Base-by-base conservation (phyloP, 768 basidiomycete species). In the Suillus subluteus region DNA sequence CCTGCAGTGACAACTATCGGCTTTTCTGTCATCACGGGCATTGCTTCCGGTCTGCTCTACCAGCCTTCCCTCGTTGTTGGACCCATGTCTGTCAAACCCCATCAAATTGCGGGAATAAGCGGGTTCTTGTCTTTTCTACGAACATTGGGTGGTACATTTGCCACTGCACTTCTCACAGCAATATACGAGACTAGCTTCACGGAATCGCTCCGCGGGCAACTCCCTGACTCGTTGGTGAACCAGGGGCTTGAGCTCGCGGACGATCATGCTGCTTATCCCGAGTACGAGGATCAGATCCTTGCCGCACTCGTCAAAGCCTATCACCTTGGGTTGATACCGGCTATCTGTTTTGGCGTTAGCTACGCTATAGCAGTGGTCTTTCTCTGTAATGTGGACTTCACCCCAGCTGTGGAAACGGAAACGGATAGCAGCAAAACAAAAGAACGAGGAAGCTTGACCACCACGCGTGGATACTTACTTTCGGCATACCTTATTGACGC, bases 31-130 rank as follows among this genome's bases (percentile, higher is more conserved):
- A 69, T 78, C 63, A 76, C 74, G 13, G 77, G 77, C 32, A 4
- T 71, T 5, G 77, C 75, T 1, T 79, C 78, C 7, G 77, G 77
- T 3, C 70, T 78, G 4, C 71, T 79, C 5, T 78, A 72, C 66
- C 78, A 79, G 58, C 77, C 78, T 40, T 75, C 77, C 56, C 77
- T 78, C 37, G 71, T 78, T 35, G 77, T 78, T 4, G 78, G 77
- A 16, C 77, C 78, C 50, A 73, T 79, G 72, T 78, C 76, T 2
- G 78, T 78, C 65, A 15, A 78, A 54, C 77, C 77, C 0, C 67
- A 73, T 30, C 78, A 78, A 62, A 62, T 78, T 37, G 77, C 77
- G 4, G 78, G 77, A 9, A 79, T 78, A 67, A 78, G 78, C n/a
- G 77, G 77, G 12, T 78, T 78, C 67, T 54, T 78, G 9, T 79